Evolutionary conservation across 805 yeast species (phyloP).

Genomic region (Alloascoidea africana): DNA sequence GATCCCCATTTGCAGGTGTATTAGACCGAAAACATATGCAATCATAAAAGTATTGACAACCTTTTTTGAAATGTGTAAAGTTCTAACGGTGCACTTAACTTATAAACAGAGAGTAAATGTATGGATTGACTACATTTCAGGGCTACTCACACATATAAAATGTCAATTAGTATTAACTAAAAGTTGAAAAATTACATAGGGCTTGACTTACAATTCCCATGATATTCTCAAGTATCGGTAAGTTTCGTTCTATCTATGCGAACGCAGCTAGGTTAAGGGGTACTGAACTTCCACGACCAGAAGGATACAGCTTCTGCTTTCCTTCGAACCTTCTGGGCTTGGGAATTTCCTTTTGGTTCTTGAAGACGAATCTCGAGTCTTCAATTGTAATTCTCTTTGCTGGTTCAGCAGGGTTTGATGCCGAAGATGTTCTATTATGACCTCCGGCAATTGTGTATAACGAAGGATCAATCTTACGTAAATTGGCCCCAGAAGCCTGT

Average conservation of each 20-base stretch:
- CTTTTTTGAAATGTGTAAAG: too few species aligned
- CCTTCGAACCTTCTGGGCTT: slow-evolving; percentile 73
- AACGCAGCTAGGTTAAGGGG: slow-evolving; percentile 50
- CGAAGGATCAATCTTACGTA: slow-evolving; percentile 49
- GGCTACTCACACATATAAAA: too few species aligned
- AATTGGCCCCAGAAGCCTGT: slow-evolving; percentile 9
- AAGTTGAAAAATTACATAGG: too few species aligned
- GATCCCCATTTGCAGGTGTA: too few species aligned
- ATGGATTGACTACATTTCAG: too few species aligned
- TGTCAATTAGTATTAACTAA: too few species aligned
- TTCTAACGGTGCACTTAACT: too few species aligned
- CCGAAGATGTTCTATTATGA: slow-evolving; percentile 11
- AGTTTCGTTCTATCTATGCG: slow-evolving; percentile 9
- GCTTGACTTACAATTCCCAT: too few species aligned
- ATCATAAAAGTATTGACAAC: too few species aligned
- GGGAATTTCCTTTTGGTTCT: slow-evolving; percentile 57
- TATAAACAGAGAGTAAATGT: too few species aligned
- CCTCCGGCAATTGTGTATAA: slow-evolving; percentile 46
- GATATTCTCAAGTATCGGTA: too few species aligned
- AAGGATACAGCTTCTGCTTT: slow-evolving; percentile 70
- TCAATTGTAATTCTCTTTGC: slow-evolving; percentile 32
- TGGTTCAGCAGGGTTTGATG: slow-evolving; percentile 11
- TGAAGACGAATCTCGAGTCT: slow-evolving; percentile 59
- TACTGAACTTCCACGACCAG: slow-evolving; percentile 89
- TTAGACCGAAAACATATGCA: too few species aligned